Evolutionary conservation across 2,329 filamentous ascomycete species (phyloP).

Genomic region (Ophiosphaerella korrae): DNA sequence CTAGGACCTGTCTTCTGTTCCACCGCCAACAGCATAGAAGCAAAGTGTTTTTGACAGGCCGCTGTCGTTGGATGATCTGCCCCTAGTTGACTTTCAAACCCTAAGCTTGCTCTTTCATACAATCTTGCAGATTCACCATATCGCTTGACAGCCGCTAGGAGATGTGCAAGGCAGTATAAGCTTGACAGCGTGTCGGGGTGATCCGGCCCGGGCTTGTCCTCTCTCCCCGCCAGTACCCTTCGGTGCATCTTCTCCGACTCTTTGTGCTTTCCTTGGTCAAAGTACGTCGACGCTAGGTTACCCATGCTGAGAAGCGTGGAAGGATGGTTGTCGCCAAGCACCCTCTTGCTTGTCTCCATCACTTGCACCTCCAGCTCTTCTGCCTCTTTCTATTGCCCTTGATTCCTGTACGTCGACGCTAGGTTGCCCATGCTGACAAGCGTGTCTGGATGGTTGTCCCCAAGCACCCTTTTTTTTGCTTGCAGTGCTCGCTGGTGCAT

Average conservation of each 20-base stretch:
- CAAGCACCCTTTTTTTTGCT: constrained; percentile 1
- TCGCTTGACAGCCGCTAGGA: neutral
- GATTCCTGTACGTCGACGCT: neutral
- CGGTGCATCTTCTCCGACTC: neutral
- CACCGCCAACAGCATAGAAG: neutral
- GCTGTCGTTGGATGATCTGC: neutral
- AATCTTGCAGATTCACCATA: neutral
- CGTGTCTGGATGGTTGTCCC: neutral
- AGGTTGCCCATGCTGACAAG: neutral
- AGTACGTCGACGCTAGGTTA: constrained; percentile 4
- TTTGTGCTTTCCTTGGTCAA: constrained; percentile 1
- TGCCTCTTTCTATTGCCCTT: no score
- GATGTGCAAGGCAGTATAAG: neutral
- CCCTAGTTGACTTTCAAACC: neutral
- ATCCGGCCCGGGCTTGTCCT: neutral
- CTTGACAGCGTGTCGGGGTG: neutral
- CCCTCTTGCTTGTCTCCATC: neutral
- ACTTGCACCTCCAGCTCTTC: no score
- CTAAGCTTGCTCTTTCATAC: neutral
- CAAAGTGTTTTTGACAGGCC: neutral
- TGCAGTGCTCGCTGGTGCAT: constrained; percentile 12
- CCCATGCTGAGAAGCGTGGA: constrained; percentile 7
- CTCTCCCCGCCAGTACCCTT: neutral
- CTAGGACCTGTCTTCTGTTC: no score
- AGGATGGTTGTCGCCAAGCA: neutral